Percentiles rank a stretch among this genome's conserved stretches.
phyloP scores from a whole-genome alignment of 768 basidiomycete genomes.

The Amanita phalloides region DNA sequence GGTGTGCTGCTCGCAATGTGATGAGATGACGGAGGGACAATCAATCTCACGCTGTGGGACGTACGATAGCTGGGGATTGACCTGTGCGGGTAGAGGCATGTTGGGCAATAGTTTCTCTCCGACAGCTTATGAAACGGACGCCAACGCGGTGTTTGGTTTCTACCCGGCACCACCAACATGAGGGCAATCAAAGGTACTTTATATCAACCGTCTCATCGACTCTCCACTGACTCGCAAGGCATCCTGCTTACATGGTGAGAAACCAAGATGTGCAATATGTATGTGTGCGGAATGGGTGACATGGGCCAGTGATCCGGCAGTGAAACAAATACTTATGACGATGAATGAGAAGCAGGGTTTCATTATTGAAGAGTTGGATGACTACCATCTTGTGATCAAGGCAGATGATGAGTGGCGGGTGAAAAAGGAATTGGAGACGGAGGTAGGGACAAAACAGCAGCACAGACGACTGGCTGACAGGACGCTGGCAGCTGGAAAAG shows the following conservation, averaged over 20 bases:
- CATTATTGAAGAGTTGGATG: conserved; percentile 82
- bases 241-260: conserved; percentile 52
- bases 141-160: neutral
- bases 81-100: neutral
- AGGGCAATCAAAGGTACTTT: conserved; percentile 52
- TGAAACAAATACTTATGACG: conserved; percentile 76
- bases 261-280: too few relatives aligned
- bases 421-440: conserved; percentile 58
- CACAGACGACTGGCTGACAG: neutral
- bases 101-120: neutral
- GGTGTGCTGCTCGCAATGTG: neutral
- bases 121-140: neutral
- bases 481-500: conserved; percentile 57
- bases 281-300: neutral
- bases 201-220: neutral
- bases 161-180: conserved; percentile 23
- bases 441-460: conserved; percentile 35
- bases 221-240: neutral
- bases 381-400: conserved; percentile 74
- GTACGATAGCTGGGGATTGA: too few relatives aligned
- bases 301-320: conserved; percentile 63
- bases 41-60: too few relatives aligned
- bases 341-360: conserved; percentile 77
- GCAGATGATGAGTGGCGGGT: conserved; percentile 74
- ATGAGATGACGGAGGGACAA: too few relatives aligned